A percentile compares a stretch with the other conserved stretches of the same genome.
Conservation (phyloP, 192 early-diverging fungal species). For the Coemansia furcata region DNA sequence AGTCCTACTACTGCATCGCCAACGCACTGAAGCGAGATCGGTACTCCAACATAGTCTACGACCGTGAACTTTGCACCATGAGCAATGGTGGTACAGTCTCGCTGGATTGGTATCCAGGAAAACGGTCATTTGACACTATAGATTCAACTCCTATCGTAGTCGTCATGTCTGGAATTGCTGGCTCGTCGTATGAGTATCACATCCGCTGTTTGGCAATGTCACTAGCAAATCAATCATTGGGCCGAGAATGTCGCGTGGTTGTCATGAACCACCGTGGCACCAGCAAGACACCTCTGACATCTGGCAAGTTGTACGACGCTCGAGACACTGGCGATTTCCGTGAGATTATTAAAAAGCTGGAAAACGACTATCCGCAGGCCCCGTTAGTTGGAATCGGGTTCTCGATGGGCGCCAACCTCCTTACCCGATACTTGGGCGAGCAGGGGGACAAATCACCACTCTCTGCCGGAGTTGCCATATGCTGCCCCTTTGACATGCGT, state of each 20-base stretch:
- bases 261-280: not conserved
- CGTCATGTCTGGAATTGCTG: constrained; percentile 77
- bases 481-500: constrained; percentile 77
- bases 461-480: constrained; percentile 34
- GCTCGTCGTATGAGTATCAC: constrained; percentile 79
- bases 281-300: not conserved
- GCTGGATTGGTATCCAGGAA: constrained; percentile 72
- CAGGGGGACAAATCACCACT: not conserved
- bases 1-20: constrained; percentile 47
- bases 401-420: not conserved
- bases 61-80: constrained; percentile 51
- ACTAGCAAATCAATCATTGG: constrained; percentile 21
- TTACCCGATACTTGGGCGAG: constrained; percentile 10
- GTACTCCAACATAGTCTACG: not conserved
- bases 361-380: not conserved
- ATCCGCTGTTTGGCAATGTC: constrained; percentile 64
- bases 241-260: not conserved
- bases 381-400: not conserved
- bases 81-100: constrained; percentile 75
- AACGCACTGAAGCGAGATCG: constrained; percentile 36
- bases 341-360: not conserved
- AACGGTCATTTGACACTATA: constrained; percentile 44
- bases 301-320: not conserved
- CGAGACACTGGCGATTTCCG: not conserved
- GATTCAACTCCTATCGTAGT: constrained; percentile 59